Percentiles rank a stretch among this genome's conserved stretches.
These are phyloP conservation scores for Backusella circina DNA, from an alignment of 192 early-diverging fungal species.

Conservation along the genomic window DNA sequence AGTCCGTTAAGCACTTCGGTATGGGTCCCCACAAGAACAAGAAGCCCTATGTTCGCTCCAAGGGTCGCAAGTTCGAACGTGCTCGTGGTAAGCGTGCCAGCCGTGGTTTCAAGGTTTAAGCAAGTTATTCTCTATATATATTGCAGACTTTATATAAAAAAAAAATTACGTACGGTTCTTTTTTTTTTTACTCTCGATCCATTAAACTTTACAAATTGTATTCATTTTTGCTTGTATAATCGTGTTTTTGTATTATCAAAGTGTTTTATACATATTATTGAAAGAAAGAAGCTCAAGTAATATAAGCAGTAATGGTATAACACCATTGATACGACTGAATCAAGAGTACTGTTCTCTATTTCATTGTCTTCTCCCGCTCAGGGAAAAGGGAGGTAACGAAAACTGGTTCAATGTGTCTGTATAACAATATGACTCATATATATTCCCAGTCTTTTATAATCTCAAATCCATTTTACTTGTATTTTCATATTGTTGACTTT, in stretches of 20 bases:
- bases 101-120: constrained; percentile 95
- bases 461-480: neutral
- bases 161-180: neutral
- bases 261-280: neutral
- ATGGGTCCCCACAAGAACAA: constrained; percentile 42
- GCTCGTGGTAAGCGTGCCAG: constrained; percentile 99
- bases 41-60: constrained; percentile 93
- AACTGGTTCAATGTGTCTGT: neutral
- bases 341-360: neutral
- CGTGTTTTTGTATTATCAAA: neutral
- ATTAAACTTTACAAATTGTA: neutral
- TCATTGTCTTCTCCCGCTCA: neutral
- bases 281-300: too few species aligned
- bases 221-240: neutral
- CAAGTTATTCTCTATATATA: neutral
- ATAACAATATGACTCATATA: neutral
- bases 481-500: neutral
- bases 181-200: neutral
- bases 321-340: neutral
- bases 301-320: too few species aligned
- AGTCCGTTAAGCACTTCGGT: constrained; percentile 99
- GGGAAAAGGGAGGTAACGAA: neutral
- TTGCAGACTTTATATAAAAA: neutral
- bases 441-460: neutral
- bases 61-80: constrained; percentile 99